These are phyloP conservation scores for Globisporangium orthogonon DNA, from an alignment of 352 stramenopile species.

Conservation along the genomic window DNA sequence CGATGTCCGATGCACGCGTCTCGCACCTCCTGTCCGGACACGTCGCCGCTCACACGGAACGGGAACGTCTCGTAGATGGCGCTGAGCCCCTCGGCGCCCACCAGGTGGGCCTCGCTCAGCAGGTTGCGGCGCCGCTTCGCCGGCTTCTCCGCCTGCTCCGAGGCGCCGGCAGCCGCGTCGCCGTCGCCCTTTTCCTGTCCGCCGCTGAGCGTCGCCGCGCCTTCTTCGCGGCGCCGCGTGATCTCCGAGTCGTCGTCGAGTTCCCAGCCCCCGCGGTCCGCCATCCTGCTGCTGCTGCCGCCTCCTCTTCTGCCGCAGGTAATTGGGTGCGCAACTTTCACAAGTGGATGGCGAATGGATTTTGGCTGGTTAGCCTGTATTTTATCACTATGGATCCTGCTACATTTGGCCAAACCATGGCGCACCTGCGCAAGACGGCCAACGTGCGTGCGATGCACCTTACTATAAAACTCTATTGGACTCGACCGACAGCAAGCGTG, in stretches of 20 bases:
- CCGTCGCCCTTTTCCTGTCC: slow-evolving; percentile 6
- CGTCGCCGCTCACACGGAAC: slow-evolving; percentile 47
- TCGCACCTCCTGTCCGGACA: slow-evolving; percentile 51
- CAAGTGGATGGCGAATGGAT: too few species aligned
- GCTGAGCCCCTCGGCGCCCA: slow-evolving; percentile 55
- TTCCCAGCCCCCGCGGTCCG: slow-evolving; percentile 45
- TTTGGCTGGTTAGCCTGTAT: too few species aligned
- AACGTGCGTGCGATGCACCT: background rate
- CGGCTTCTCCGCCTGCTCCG: slow-evolving; percentile 4
- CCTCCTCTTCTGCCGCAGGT: background rate
- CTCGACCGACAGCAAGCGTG: background rate
- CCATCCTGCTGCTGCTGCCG: slow-evolving; percentile 18
- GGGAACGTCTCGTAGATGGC: slow-evolving; percentile 71
- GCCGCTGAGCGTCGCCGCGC: slow-evolving; percentile 2
- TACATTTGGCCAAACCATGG: too few species aligned
- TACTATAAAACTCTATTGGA: background rate
- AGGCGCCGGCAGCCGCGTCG: background rate
- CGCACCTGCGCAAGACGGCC: too few species aligned
- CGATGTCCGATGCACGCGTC: background rate
- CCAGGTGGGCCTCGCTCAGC: slow-evolving; percentile 57
- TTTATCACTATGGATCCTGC: too few species aligned
- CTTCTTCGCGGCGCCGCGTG: slow-evolving; percentile 17
- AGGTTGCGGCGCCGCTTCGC: slow-evolving; percentile 45
- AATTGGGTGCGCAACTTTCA: background rate
- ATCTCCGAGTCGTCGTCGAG: slow-evolving; percentile 36